Percentiles rank a stretch among this genome's conserved stretches.
Evolutionary conservation across 2,329 filamentous ascomycete species (phyloP).

Genomic region (Aspergillus arachidicola): DNA sequence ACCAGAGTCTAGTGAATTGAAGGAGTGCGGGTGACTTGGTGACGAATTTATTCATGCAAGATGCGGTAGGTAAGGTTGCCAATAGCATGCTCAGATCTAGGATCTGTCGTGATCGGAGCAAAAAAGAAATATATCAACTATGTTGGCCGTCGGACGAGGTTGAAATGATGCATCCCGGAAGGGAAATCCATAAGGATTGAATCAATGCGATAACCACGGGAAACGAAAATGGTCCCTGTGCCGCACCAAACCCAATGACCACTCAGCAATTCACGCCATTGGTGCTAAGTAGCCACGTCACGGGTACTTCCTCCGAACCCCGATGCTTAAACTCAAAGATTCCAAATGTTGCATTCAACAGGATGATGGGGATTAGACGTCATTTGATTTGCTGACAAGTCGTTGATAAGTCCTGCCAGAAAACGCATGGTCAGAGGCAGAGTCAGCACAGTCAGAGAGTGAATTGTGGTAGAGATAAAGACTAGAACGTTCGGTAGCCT

Average conservation of each 20-base stretch:
- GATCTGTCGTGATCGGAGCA: too few relatives aligned
- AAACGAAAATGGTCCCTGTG: not conserved
- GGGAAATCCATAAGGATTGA: not conserved
- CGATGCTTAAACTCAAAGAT: not conserved
- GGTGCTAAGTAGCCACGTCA: not conserved
- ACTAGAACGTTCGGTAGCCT: slow-evolving; percentile 3
- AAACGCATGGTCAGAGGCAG: not conserved
- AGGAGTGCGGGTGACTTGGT: too few relatives aligned
- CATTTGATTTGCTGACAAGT: not conserved
- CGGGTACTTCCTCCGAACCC: not conserved
- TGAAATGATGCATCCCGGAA: not conserved
- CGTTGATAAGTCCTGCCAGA: not conserved
- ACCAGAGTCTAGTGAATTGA: too few relatives aligned
- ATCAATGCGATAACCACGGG: not conserved
- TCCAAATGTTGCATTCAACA: not conserved
- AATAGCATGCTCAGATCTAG: too few relatives aligned
- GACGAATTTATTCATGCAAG: too few relatives aligned
- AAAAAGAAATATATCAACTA: too few relatives aligned
- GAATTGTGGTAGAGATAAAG: not conserved
- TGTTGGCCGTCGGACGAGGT: not conserved
- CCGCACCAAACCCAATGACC: not conserved
- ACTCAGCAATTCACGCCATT: too few relatives aligned
- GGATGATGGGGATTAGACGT: not conserved
- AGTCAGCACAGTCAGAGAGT: not conserved
- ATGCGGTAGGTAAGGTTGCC: too few relatives aligned